Base-by-base conservation (phyloP, 345 rosid species). In the Arabis alpina region DNA sequence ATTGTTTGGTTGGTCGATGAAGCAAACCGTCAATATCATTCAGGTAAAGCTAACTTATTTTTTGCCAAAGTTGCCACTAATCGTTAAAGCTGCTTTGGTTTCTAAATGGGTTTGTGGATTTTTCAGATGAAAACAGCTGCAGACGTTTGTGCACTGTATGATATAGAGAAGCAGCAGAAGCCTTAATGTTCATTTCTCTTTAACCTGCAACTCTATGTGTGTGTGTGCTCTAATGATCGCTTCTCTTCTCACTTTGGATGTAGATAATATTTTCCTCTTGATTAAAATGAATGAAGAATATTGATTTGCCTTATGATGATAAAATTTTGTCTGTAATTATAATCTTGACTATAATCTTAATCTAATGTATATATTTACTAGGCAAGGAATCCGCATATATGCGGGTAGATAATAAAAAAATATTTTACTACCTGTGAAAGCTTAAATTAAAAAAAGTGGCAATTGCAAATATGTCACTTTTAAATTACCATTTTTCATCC, bases 101-200 rank as follows among this genome's bases (percentile, higher is more conserved):
- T 55, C 25, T 63, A 37, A 55, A 32, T 62, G 10, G 42, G 23
- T 40, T 49, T 54, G 27, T 39, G 53, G 12, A 12, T 8, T 32
- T 11, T 70, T 48, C 90, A 94, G 97, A 77, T 89, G 95, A 93
- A 91, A 88, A 89, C 97, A 0, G 98, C 98, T 4, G 90, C 97
- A 12, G 98, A 93, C 30, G 71, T 80, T 19, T 91, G 96, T 65
- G 96, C 91, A 68, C 88, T 89, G 64, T 80, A 82, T 68, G 98
- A 93, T 72, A 85, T 83, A 48, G 85, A 84, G 80, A 91, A 80
- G 79, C 88, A 89, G 75, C 83, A 80, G 67, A 79, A 77, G 74
- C 72, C 77, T 14, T 85, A 64, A 64, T 61, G 58, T 43, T 60
- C 9, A 30, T 19, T 23, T 57, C 10, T 11, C 43, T 57, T 14